Base-by-base conservation (phyloP, 768 basidiomycete genomes). In the Myochromella boudieri region DNA sequence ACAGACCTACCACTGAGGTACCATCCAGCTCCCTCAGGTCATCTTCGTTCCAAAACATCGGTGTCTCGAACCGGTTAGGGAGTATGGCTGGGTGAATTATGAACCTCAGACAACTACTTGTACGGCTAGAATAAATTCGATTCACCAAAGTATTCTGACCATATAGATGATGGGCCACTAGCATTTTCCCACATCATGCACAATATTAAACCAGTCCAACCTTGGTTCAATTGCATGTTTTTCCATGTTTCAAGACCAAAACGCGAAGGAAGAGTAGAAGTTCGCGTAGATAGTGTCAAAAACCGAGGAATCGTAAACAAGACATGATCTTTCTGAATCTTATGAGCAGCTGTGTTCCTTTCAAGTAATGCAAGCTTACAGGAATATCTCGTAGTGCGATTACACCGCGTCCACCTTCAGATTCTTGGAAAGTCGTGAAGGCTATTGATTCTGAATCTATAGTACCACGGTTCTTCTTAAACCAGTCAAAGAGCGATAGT, bases 151-250 rank as follows among this genome's bases (percentile, higher is more conserved):
- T 95, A 95, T 8, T 71, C 72, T 4, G 62, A 58, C 93, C 92
- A 91, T 44, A 68, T 81, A 38, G 90, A 87, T 15, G 70, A 59
- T 3, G 68, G 46, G 1, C 83, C 82, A 52, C 75, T 75, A 3
- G 83, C 78, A 44, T 79, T 80, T 65, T 99, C 97, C 89, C 91
- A 97, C 88, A 98, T 91, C 84, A 99, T 87, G 53, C 85, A 90
- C 29, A 98, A 71, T 48, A 99, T 97, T 36, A 97, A 68, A 3
- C 87, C 87, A 1, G 78, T 71, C 97, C 97, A 99, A 6, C 92
- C 85, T 46, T 77, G 67, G 41, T 85, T 72, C 48, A 97, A 64
- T 15, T 69, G 66, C 46, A 70, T 63, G 18, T 62, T 64, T 53
- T 69, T 79, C 94, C 94, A 97, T 24, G 75, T 76, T 9, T 74